Evolutionary conservation across 2,329 filamentous ascomycete species (phyloP).

Genomic region (Apiospora koreana): DNA sequence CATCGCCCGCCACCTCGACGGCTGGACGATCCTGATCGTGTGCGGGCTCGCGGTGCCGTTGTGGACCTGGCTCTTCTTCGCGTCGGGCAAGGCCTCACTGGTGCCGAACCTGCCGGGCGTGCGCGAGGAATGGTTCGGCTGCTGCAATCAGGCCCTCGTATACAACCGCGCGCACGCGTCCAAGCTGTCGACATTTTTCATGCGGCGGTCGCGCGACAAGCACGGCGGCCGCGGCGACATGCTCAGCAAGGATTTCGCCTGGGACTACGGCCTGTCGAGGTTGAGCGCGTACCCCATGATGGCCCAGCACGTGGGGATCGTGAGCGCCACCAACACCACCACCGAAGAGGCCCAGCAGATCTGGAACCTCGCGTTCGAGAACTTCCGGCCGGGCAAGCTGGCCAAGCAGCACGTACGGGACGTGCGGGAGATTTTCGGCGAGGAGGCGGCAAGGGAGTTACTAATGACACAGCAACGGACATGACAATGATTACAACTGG

Average conservation of each 20-base stretch:
- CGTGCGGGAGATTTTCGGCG: conserved; percentile 27
- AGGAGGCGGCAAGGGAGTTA: conserved; percentile 16
- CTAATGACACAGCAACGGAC: background rate
- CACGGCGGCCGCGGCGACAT: conserved; percentile 30
- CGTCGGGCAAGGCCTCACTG: conserved; percentile 33
- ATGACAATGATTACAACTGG: background rate
- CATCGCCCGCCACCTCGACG: conserved; percentile 26
- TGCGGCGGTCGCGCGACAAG: conserved; percentile 19
- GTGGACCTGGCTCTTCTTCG: conserved; percentile 32
- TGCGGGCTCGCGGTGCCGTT: conserved; percentile 31
- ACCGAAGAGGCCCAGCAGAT: conserved; percentile 30
- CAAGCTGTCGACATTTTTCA: conserved; percentile 25
- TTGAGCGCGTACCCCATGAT: conserved; percentile 34
- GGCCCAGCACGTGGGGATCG: conserved; percentile 31
- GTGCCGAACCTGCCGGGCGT: conserved; percentile 27
- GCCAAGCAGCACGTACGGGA: conserved; percentile 24
- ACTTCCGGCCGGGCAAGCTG: conserved; percentile 23
- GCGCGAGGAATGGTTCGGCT: conserved; percentile 33
- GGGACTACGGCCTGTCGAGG: conserved; percentile 29
- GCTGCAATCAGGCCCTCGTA: conserved; percentile 34
- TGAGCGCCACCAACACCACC: conserved; percentile 32
- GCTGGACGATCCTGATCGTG: conserved; percentile 28
- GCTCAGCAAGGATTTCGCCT: conserved; percentile 32
- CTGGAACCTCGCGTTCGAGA: conserved; percentile 35
- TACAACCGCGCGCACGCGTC: conserved; percentile 29